Evolutionary conservation across 768 basidiomycete species (phyloP), one percentile per base, ranked within the genome.

Genomic region (Pulveroboletus frians): DNA sequence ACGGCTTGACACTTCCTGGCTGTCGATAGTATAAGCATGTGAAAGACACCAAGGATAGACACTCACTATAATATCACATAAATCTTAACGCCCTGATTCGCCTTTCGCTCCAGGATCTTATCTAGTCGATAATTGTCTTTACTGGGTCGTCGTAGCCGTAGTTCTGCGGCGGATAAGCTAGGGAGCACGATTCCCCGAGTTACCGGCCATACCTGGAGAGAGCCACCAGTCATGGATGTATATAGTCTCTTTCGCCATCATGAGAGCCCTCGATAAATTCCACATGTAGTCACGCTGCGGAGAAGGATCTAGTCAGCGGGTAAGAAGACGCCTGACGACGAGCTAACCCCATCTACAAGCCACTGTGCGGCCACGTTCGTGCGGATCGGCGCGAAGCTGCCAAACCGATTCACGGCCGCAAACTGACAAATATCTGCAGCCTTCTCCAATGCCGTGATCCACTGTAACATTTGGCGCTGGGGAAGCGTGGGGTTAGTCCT

Each of bases 151-250:
- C 95, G 80, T 66, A 98, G 68, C 54, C 88, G 83, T 36, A 96
- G 69, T 65, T 96, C 88, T 85, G 57, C n/a, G 46, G 39, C 18
- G 35, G 14, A 29, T 39, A 23, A 57, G 46, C 14, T 5, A 46
- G 42, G 21, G 23, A 29, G 31, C 13, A 29, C 18, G 5, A 42
- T 18, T n/a, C 31, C 36, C 31, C 1, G 10, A 46, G 21, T 27
- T n/a, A 34, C 7, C 10, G 29, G 27, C 59, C 61, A 46, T 62
- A 89, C 89, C 85, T 4, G 91, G 92, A 21, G 91, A 91, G 20
- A 93, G 72, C 96, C 95, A 98, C 95, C 95, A 97, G 68, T 95
- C 95, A 63, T 98, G 96, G 32, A 97, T 96, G 63, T 92, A 94
- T 47, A 96, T 92, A 39, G 71, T 76, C 59, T 92, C 85, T 64